phyloP scores from a whole-genome alignment of 2,329 filamentous ascomycete genomes.

The Epichloe hybrida region DNA sequence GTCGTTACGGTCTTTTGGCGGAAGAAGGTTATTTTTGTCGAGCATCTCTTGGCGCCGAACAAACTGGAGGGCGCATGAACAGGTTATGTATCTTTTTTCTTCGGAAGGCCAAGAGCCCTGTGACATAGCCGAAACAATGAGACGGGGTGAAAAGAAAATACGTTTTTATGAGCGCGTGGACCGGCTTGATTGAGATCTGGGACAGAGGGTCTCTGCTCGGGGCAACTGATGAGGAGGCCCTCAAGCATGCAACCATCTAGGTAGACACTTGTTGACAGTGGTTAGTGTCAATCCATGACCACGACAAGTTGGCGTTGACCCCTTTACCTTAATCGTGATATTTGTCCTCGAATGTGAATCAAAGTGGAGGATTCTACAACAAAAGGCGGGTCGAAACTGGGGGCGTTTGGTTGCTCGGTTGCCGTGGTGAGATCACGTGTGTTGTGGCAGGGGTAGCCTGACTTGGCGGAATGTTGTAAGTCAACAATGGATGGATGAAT shows the following conservation, averaged over 20 bases:
- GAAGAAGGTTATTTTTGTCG: neutral
- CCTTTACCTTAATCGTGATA: too few species aligned
- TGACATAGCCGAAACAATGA: neutral
- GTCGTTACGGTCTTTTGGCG: too few species aligned
- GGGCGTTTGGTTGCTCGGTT: constrained; percentile 9
- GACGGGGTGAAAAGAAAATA: neutral
- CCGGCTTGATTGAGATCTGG: neutral
- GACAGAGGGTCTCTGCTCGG: neutral
- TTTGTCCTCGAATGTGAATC: too few species aligned
- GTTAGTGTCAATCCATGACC: too few species aligned
- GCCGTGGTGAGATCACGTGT: constrained; percentile 22
- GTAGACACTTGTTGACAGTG: too few species aligned
- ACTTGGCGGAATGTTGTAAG: constrained; percentile 2
- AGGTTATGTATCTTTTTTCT: neutral
- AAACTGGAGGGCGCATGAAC: neutral
- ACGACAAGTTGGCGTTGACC: too few species aligned
- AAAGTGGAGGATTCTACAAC: too few species aligned
- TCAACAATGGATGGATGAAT: constrained; percentile 13
- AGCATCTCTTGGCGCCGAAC: neutral
- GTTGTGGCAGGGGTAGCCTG: constrained; percentile 2
- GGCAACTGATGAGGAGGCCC: too few species aligned
- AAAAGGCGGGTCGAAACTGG: neutral
- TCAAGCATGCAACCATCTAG: too few species aligned
- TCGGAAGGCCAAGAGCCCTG: neutral
- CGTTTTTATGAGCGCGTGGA: neutral